Conservation (phyloP, 352 stramenopile species). For the Halophytophthora polymorphica region DNA sequence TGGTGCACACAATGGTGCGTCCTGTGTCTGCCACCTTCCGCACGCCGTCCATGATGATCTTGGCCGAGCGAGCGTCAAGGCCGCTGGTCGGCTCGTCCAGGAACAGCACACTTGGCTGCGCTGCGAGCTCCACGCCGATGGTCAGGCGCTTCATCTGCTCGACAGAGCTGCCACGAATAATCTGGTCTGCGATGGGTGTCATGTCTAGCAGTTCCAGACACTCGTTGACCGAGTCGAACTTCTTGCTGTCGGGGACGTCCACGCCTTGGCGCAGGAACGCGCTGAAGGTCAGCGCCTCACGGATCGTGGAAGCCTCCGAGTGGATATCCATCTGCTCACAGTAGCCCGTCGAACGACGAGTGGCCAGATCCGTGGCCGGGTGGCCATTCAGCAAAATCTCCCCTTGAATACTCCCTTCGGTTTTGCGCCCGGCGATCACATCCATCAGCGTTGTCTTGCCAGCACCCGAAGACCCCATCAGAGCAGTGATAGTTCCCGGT, state of each 20-base stretch:
- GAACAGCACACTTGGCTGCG: conserved; percentile 86
- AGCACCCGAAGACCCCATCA: conserved; percentile 23
- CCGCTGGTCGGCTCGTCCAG: conserved; percentile 88
- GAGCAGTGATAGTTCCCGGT: conserved; percentile 18
- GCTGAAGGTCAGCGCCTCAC: conserved; percentile 81
- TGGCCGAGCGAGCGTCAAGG: conserved; percentile 82
- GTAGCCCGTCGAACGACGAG: conserved; percentile 35
- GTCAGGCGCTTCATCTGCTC: conserved; percentile 61
- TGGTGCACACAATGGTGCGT: too few relatives aligned
- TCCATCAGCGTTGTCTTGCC: conserved; percentile 25
- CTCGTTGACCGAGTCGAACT: conserved; percentile 36
- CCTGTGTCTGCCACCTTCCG: conserved; percentile 80
- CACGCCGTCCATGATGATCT: conserved; percentile 86
- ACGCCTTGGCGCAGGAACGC: conserved; percentile 59
- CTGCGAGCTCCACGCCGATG: conserved; percentile 73
- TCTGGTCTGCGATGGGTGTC: conserved; percentile 33
- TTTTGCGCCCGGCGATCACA: conserved; percentile 74
- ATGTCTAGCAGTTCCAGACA: conserved; percentile 39
- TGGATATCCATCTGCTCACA: too few relatives aligned
- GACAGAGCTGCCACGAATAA: conserved; percentile 37
- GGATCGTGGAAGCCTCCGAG: too few relatives aligned
- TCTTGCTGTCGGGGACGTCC: conserved; percentile 23
- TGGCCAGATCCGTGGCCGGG: conserved; percentile 45
- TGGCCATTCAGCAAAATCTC: conserved; percentile 87
- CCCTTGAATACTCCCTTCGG: conserved; percentile 69